Percentiles rank a stretch among this genome's conserved stretches.
These are phyloP conservation scores for Fusarium incarnatum DNA, from an alignment of 2,329 filamentous ascomycete species.

Conservation along the genomic window DNA sequence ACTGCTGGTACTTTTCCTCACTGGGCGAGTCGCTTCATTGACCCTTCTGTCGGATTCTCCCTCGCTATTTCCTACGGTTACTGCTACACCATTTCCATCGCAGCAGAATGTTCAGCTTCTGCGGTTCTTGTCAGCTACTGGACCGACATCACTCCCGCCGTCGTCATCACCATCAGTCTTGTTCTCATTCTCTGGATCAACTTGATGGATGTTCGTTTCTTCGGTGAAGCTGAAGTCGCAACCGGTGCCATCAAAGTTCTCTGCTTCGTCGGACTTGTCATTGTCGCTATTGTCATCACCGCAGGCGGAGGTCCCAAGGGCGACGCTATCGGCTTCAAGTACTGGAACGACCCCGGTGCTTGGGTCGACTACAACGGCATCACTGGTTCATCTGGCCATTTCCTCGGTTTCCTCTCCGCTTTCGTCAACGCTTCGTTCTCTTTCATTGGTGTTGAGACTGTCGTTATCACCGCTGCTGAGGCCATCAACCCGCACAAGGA, in stretches of 20 bases:
- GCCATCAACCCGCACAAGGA: constrained; percentile 70
- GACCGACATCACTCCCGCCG: constrained; percentile 41
- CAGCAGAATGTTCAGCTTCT: constrained; percentile 40
- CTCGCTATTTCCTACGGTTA: constrained; percentile 44
- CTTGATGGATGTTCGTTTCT: constrained; percentile 67
- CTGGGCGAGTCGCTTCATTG: constrained; percentile 45
- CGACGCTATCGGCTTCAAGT: constrained; percentile 57
- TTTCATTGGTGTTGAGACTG: constrained; percentile 56
- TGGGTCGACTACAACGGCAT: constrained; percentile 62
- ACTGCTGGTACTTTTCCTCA: constrained; percentile 45
- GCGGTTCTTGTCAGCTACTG: constrained; percentile 41
- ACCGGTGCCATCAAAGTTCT: constrained; percentile 70
- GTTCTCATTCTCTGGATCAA: constrained; percentile 66
- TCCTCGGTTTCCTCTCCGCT: constrained; percentile 66
- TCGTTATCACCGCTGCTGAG: constrained; percentile 70
- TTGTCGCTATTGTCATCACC: constrained; percentile 67
- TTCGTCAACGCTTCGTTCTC: constrained; percentile 67
- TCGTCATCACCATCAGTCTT: constrained; percentile 64
- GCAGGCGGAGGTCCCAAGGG: constrained; percentile 66
- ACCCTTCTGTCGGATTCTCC: constrained; percentile 41
- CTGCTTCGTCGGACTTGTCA: constrained; percentile 68
- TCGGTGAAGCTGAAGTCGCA: constrained; percentile 72
- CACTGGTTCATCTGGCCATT: constrained; percentile 60
- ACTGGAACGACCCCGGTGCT: constrained; percentile 56
- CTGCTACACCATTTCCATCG: constrained; percentile 43